Percentiles rank a stretch among this genome's conserved stretches.
These are phyloP conservation scores for Wakefieldia striispora DNA, from an alignment of 768 basidiomycete species.

Conservation along the genomic window DNA sequence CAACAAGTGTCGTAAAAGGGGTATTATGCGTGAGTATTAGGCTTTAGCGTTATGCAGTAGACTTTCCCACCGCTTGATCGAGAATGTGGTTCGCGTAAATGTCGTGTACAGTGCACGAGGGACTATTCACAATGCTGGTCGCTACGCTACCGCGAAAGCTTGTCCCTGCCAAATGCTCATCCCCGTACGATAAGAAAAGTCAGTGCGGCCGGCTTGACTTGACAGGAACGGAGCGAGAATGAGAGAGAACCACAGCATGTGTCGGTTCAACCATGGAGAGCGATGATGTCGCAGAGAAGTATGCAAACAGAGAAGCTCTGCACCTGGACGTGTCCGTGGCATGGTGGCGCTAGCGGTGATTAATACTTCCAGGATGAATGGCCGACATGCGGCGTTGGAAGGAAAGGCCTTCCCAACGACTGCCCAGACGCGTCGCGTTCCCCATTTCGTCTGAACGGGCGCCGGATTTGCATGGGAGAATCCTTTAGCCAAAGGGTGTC, in stretches of 20 bases:
- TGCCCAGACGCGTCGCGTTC: neutral
- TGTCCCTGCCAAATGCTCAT: neutral
- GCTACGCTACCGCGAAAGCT: slow-evolving; percentile 2
- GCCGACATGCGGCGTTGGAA: slow-evolving; percentile 23
- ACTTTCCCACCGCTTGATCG: slow-evolving; percentile 20
- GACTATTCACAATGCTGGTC: neutral
- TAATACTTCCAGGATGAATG: slow-evolving; percentile 27
- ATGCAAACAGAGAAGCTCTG: slow-evolving; percentile 20
- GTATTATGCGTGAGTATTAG: slow-evolving; percentile 12
- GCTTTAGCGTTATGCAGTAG: slow-evolving; percentile 13
- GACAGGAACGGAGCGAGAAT: slow-evolving; percentile 18
- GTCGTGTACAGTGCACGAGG: neutral
- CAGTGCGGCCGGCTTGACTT: slow-evolving; percentile 9
- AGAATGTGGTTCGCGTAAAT: slow-evolving; percentile 5
- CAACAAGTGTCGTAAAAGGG: neutral
- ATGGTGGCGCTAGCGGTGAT: slow-evolving; percentile 32
- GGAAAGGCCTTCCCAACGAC: slow-evolving; percentile 17
- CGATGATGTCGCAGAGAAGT: slow-evolving; percentile 30
- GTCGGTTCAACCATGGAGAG: slow-evolving; percentile 15
- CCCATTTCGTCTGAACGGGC: slow-evolving; percentile 8
- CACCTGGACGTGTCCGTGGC: slow-evolving; percentile 17
- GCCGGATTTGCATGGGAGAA: slow-evolving; percentile 29
- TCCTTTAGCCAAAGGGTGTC: slow-evolving; percentile 6
- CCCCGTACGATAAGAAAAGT: slow-evolving; percentile 2
- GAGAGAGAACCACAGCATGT: slow-evolving; percentile 9